Evolutionary conservation across 768 basidiomycete genomes (phyloP), one percentile per base, ranked within the genome.

Genomic region (Agrocybe praecox): DNA sequence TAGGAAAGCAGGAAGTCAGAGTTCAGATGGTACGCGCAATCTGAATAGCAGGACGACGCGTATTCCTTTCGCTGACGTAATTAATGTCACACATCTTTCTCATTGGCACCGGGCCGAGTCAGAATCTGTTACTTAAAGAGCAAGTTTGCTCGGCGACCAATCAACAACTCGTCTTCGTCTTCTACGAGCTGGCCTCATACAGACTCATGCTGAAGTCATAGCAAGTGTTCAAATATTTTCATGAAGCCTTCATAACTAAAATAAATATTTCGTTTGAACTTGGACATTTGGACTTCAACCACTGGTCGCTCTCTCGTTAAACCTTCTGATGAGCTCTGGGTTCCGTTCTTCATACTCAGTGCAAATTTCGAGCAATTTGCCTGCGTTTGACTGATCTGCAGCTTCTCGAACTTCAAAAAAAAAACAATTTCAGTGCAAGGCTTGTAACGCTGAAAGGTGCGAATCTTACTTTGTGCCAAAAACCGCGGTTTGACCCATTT

Each of bases 401-500:
- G 57, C 45, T 36, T 49, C 23, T 19, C 56, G 60, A 26, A 76
- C 72, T 76, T 33, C 2, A 49, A 17, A 32, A 18, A 21, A 9
- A 29, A 29, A 9, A 45, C 26, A 23, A 46, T 33, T n/a, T 36
- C 15, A 12, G n/a, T n/a, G n/a, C n/a, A 19, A 40, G 8, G 5
- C 18, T 23, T 3, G 10, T 22, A 9, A 18, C 9, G n/a, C n/a
- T n/a, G n/a, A n/a, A n/a, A n/a, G n/a, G 12, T 18, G 11, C 33
- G 54, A 21, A 23, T 12, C 46, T 4, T 40, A 75, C 75, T 69
- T 21, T 58, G 47, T 9, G 65, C 49, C 45, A 69, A 60, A 0
- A 68, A 72, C n/a, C 58, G 65, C 5, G 72, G 72, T 21, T 57
- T 61, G 21, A 77, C 68, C 29, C 71, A 56, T 34, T 65, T 64